Evolutionary conservation across 352 stramenopile species (phyloP), one percentile per base, ranked within the genome.

Genomic region (Pseudoperonospora humuli): DNA sequence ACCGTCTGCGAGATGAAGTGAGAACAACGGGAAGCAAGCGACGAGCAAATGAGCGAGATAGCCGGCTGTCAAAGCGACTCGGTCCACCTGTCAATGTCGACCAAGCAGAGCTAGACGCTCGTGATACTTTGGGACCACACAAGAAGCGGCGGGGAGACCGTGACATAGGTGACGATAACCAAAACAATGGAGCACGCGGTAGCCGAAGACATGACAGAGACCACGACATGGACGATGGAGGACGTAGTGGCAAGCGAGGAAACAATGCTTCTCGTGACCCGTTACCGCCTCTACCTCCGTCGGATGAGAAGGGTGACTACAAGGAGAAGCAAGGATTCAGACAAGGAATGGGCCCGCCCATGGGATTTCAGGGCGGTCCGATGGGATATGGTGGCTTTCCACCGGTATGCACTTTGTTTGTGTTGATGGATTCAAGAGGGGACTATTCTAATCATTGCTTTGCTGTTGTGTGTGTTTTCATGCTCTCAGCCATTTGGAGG

Each of bases 11-110:
- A 8, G 46, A 70, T 14, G 58, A 64, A 29, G 0, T 35, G 9
- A 47, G 37, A 57, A 26, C 53, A 26, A 42, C 40, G 35, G 38
- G 49, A 28, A 69, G 38, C 45, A 73, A 67, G 39, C 41, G 54
- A 7, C 46, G 53, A 36, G 54, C 42, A 34, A 54, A 41, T 33
- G 39, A 63, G 8, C 38, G 55, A 7, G 43, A 66, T 35, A 34
- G 34, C 18, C 54, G 67, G 0, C 15, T 84, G 26, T 61, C 74
- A 1, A 55, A 77, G 23, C 36, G 82, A 39, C 68, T 90, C 5
- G 77, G 77, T 0, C 77, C 77, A 1, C 77, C 77, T 0, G 73
- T 90, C 33, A 90, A 87, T 44, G 71, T 84, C 18, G 73, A 87
- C 39, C 77, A 90, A 35, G 77, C 77, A 2, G 69, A 90, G 40